Conservation (phyloP, 2,329 filamentous ascomycete genomes). For the Graphilbum ipis-grandicollis region DNA sequence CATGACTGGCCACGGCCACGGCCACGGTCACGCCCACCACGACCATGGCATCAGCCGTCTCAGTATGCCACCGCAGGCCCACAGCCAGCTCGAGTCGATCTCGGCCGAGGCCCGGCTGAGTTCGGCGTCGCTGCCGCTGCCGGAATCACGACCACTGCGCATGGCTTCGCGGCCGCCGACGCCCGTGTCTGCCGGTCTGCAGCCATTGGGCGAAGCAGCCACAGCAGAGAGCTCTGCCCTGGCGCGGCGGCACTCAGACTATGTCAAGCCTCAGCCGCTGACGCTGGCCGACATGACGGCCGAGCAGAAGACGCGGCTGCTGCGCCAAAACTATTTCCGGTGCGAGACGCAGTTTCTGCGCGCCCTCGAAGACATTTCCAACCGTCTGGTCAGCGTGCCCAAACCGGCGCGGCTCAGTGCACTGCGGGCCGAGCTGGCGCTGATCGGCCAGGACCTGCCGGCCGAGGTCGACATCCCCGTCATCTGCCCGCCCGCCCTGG, state of each 20-base stretch:
- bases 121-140: constrained; percentile 49
- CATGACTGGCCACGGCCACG: neutral
- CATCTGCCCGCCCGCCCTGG: constrained; percentile 59
- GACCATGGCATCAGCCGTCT: neutral
- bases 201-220: constrained; percentile 14
- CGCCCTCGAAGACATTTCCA: constrained; percentile 69
- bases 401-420: constrained; percentile 70
- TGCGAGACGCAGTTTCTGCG: constrained; percentile 67
- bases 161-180: constrained; percentile 35
- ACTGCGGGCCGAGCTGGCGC: constrained; percentile 59
- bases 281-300: constrained; percentile 44
- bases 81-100: constrained; percentile 29
- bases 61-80: neutral
- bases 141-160: constrained; percentile 37
- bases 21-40: neutral
- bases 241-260: constrained; percentile 33
- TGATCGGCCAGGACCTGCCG: constrained; percentile 66
- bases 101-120: constrained; percentile 45
- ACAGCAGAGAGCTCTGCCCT: constrained; percentile 23
- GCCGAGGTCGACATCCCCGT: constrained; percentile 72
- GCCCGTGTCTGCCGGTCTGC: constrained; percentile 37
- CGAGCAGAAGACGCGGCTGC: constrained; percentile 50
- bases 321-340: constrained; percentile 70
- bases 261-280: constrained; percentile 37
- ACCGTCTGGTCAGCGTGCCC: constrained; percentile 65